Base-by-base conservation (phyloP, 345 rosid genomes). In the Trapa incisa region DNA sequence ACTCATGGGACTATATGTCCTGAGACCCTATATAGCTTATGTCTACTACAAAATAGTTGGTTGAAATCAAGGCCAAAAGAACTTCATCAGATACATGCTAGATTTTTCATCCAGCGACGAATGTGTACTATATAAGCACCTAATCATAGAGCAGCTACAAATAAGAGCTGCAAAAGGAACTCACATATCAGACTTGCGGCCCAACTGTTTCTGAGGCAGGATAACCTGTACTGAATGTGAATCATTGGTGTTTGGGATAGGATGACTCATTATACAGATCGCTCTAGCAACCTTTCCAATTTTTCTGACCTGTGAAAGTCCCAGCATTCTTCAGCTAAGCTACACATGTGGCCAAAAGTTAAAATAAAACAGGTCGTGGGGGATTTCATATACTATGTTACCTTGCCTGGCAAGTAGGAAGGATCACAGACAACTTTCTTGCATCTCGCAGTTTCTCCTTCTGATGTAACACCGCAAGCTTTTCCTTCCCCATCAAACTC, bases 351-450 rank as follows among this genome's bases (percentile, higher is more conserved):
- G 35, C 56, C 22, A n/a, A 32, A 2, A 11, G 37, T 32, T 11
- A 8, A 4, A 15, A 2, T 58, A 11, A 33, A 35, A 8, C 11
- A 33, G 5, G 10, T 32, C 12, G 63, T 16, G 35, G 32, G 63
- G 7, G 4, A 16, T 58, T 58, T 32, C 15, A 32, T 35, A 58
- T 58, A 22, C 29, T 22, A 22, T 41, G 43, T 41, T 4, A 91
- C 98, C 96, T 89, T 95, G 82, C 70, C 75, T 8, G 89, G 80
- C 43, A 91, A 82, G 82, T 87, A 95, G 52, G 96, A 95, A 71
- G 96, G 99, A 72, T 95, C 97, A 33, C 97, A 91, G 61, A 95
- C 99, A 79, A 87, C 91, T 82, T 91, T 95, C 79, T 91, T 87
- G 86, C 97, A 89, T 77, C 70, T 85, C 15, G 97, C 99, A 71